Base-by-base conservation (phyloP, 495 filamentous ascomycete species). In the Penicillium longicatenatum region DNA sequence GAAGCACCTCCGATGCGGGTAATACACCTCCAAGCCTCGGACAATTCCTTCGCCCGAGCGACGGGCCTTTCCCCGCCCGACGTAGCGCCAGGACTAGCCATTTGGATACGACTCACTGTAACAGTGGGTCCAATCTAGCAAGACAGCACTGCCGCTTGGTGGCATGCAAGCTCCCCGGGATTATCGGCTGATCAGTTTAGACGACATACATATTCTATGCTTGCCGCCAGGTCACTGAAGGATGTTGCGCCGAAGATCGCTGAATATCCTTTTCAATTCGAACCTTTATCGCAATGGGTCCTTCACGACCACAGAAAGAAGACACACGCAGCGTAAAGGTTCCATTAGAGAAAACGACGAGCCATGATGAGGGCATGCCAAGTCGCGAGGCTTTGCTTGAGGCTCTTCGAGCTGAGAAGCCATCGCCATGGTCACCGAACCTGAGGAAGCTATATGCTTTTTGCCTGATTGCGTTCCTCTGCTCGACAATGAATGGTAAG, bases 401-500 rank as follows among this genome's bases (percentile, higher is more conserved):
- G 37, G 51, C 51, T 54, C 50, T 59, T 14, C 30, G 44, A 22
- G 16, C 44, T 6, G 14, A 59, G 44, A 59, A 54, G 33, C 57
- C 51, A 31, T 54, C 51, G 12, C 57, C 57, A 54, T 59, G 57
- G 57, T 59, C 57, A 17, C 57, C 50, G 2, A 59, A 59, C 26
- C 24, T 59, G 45, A 54, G 57, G 20, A 51, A 57, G 37, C 17
- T 57, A 22, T 57, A 57, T 26, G 47, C 5, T 2, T 57, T 57
- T 57, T 57, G 55, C 31, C 14, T 59, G 2, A 59, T 59, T 43
- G 57, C 57, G 7, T 59, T 59, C 20, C 57, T 59, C 10, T 60
- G 58, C 29, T 60, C 58, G 11, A 37, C 58, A 12, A 55, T 60
- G 58, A 60, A 60, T 30, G 58, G 58, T 60, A 12, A 29, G 30